Percentiles rank a stretch among this genome's conserved stretches.
Conservation (phyloP, 192 early-diverging fungal genomes). For the Podila clonocystis region DNA sequence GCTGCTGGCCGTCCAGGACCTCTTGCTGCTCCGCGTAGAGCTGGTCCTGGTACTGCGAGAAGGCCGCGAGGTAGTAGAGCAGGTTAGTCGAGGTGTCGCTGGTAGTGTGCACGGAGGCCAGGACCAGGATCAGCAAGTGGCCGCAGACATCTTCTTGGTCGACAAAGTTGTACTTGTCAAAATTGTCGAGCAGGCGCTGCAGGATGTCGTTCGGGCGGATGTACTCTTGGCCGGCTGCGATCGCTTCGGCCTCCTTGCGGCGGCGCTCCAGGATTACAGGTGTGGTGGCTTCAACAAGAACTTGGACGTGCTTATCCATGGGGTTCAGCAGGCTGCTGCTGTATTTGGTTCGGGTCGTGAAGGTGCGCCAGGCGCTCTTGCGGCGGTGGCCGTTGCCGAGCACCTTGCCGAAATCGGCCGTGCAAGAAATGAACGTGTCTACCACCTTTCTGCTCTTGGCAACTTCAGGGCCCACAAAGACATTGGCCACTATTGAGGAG, state of each 20-base stretch:
- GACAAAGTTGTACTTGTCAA: conserved; percentile 43
- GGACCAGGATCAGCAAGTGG: conserved; percentile 41
- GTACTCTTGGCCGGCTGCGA: conserved; percentile 7
- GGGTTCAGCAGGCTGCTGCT: conserved; percentile 13
- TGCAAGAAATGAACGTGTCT: conserved; percentile 33
- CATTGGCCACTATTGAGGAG: conserved; percentile 17
- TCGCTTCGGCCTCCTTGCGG: conserved; percentile 12
- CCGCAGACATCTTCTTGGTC: conserved; percentile 47
- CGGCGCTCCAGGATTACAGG: conserved; percentile 37
- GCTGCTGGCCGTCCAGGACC: conserved; percentile 19
- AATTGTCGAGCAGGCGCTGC: conserved; percentile 44
- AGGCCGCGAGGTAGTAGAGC: conserved; percentile 38
- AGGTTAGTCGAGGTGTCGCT: conserved; percentile 33
- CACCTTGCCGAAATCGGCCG: conserved; percentile 25
- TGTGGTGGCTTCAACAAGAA: conserved; percentile 15
- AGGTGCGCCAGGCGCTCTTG: conserved; percentile 10
- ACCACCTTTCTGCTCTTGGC: conserved; percentile 21
- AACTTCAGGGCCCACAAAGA: conserved; percentile 35
- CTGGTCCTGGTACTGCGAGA: conserved; percentile 30
- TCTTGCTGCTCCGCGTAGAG: conserved; percentile 48
- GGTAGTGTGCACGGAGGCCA: conserved; percentile 54
- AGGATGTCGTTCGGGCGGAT: conserved; percentile 44
- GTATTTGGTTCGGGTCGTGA: conserved; percentile 15
- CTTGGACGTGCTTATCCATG: conserved; percentile 8
- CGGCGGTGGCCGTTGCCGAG: not conserved